phyloP scores from a whole-genome alignment of 2,329 filamentous ascomycete genomes.

The Fusarium goolgardi region DNA sequence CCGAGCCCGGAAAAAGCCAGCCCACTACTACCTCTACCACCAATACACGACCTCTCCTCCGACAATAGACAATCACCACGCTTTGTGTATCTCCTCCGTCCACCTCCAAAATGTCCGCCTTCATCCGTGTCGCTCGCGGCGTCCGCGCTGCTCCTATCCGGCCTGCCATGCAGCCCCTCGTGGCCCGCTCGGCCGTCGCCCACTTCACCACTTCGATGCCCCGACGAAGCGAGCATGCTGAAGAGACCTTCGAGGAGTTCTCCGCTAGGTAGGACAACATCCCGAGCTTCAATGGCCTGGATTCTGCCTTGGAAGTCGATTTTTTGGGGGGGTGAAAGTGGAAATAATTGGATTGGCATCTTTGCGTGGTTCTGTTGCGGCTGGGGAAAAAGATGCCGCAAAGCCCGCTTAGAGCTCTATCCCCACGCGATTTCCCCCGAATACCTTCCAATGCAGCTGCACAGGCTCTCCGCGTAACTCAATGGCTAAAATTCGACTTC shows the following conservation, averaged over 20 bases:
- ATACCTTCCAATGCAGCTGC: constrained; percentile 44
- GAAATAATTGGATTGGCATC: constrained; percentile 3
- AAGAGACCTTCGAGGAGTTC: constrained; percentile 99
- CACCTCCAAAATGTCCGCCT: constrained; percentile 72
- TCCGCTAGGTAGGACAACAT: constrained; percentile 82
- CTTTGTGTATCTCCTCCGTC: constrained; percentile 39
- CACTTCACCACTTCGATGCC: constrained; percentile 73
- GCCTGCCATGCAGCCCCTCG: constrained; percentile 66
- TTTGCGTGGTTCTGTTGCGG: constrained; percentile 24
- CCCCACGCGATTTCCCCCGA: constrained; percentile 47
- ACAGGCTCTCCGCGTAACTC: constrained; percentile 31
- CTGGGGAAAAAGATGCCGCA: constrained; percentile 46
- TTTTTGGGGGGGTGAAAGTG: neutral
- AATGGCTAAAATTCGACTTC: constrained; percentile 47
- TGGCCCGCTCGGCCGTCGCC: constrained; percentile 66
- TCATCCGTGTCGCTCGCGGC: constrained; percentile 78
- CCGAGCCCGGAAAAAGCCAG: constrained; percentile 45
- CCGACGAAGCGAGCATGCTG: constrained; percentile 74
- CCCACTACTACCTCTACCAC: constrained; percentile 44
- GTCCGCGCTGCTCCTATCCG: constrained; percentile 72
- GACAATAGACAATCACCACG: constrained; percentile 40
- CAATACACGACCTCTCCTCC: constrained; percentile 34
- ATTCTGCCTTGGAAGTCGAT: constrained; percentile 3
- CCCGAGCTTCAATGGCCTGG: constrained; percentile 32
- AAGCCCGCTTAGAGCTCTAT: constrained; percentile 38